These are phyloP conservation scores for Papilionanthe hybrid DNA, from an alignment of 116 monocot genomes.

Conservation along the genomic window DNA sequence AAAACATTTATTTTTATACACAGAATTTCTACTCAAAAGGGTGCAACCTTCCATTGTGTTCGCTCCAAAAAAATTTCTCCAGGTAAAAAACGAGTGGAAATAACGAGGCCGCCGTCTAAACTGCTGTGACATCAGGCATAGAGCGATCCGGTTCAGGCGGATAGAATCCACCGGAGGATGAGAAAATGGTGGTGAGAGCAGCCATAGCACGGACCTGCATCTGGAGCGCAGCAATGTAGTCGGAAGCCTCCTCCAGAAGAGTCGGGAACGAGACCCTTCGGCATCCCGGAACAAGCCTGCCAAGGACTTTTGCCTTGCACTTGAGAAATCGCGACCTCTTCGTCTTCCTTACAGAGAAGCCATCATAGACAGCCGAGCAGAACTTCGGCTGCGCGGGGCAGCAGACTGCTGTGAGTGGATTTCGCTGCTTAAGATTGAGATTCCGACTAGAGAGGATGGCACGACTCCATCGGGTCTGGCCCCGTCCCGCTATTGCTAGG, in stretches of 20 bases:
- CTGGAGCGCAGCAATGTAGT: slow-evolving; percentile 88
- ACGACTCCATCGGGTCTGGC: slow-evolving; percentile 33
- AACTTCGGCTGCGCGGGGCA: neutral
- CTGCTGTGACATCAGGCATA: neutral
- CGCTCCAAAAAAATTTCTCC: no score
- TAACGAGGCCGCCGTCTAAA: neutral
- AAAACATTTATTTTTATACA: no score
- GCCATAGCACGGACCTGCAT: slow-evolving; percentile 83
- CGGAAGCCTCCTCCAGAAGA: slow-evolving; percentile 64
- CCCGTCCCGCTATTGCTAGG: slow-evolving; percentile 9
- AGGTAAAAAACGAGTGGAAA: neutral
- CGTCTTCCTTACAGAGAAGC: neutral
- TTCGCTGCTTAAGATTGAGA: slow-evolving; percentile 22
- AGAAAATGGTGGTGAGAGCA: slow-evolving; percentile 28
- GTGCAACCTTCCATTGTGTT: no score
- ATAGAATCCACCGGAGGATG: neutral
- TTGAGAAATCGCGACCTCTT: slow-evolving; percentile 21
- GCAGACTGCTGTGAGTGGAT: slow-evolving; percentile 5
- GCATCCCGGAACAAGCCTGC: slow-evolving; percentile 70
- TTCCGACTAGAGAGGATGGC: slow-evolving; percentile 25
- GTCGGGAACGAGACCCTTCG: slow-evolving; percentile 53
- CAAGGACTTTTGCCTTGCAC: slow-evolving; percentile 48
- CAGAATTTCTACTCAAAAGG: no score
- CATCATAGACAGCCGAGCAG: no score
- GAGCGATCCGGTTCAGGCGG: neutral